Evolutionary conservation across 768 basidiomycete genomes (phyloP).

Genomic region (Amanita fuliginea): DNA sequence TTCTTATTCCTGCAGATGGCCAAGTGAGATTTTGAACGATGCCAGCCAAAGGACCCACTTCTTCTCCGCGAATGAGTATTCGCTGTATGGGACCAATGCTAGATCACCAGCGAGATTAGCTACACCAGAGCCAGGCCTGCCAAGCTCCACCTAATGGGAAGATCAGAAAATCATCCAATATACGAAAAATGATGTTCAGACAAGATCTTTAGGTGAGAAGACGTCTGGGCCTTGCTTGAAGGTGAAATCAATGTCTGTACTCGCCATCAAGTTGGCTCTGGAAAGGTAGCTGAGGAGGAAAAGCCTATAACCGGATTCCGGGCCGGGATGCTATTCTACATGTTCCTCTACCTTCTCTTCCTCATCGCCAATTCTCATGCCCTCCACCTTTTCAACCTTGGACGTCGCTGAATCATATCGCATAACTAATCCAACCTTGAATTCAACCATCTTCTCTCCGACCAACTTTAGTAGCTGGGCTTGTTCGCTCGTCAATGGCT

Average conservation of each 20-base stretch:
- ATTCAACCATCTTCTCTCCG: slow-evolving; percentile 81
- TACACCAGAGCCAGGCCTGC: slow-evolving; percentile 54
- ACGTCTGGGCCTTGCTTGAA: slow-evolving; percentile 49
- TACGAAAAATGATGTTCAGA: slow-evolving; percentile 9
- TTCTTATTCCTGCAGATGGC: slow-evolving; percentile 48
- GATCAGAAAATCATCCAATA: not conserved
- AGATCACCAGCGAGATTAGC: slow-evolving; percentile 62
- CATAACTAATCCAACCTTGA: slow-evolving; percentile 59
- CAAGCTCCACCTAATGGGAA: slow-evolving; percentile 36
- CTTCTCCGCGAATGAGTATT: slow-evolving; percentile 63
- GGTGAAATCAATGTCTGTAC: slow-evolving; percentile 29
- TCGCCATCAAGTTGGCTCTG: slow-evolving; percentile 18
- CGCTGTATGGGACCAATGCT: slow-evolving; percentile 51
- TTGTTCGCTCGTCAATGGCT: slow-evolving; percentile 73
- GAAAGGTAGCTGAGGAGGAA: slow-evolving; percentile 37
- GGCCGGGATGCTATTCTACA: not conserved
- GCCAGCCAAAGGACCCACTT: slow-evolving; percentile 36
- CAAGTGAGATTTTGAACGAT: not conserved
- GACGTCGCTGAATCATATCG: slow-evolving; percentile 66
- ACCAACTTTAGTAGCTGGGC: slow-evolving; percentile 88
- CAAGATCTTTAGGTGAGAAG: slow-evolving; percentile 63
- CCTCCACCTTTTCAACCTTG: slow-evolving; percentile 49
- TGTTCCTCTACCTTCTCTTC: slow-evolving; percentile 25
- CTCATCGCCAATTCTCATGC: slow-evolving; percentile 27
- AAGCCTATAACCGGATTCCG: slow-evolving; percentile 27